Percentiles rank a stretch among this genome's conserved stretches.
phyloP scores from a whole-genome alignment of 1,139 yeast species.

The Geotrichum cucujoidarum region DNA sequence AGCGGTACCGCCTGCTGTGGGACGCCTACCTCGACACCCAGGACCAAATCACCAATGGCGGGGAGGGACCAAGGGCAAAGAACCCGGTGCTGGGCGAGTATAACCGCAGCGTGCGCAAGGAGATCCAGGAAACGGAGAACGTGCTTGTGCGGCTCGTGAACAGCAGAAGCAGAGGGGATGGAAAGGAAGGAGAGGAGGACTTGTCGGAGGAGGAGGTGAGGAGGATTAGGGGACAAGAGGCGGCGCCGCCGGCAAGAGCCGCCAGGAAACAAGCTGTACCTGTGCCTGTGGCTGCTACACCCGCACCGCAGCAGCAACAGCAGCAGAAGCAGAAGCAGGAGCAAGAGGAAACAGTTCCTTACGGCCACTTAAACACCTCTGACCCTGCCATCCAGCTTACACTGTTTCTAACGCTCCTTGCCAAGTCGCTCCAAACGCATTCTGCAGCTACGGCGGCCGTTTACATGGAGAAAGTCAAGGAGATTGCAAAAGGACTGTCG shows the following conservation, averaged over 20 bases:
- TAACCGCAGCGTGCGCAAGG: slow-evolving; percentile 10
- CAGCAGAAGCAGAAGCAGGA: not conserved
- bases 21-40: slow-evolving; percentile 14
- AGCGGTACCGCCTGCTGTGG: slow-evolving; percentile 16
- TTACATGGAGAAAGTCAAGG: no score
- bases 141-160: slow-evolving; percentile 15
- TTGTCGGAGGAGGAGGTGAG: slow-evolving; percentile 2
- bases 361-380: slow-evolving; percentile 12
- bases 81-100: slow-evolving; percentile 16
- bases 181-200: not conserved
- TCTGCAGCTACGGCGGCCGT: no score
- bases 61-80: not conserved
- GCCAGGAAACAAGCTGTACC: slow-evolving; percentile 4
- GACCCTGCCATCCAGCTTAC: slow-evolving; percentile 23
- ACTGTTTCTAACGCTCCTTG: slow-evolving; percentile 26
- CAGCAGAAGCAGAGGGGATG: slow-evolving; percentile 2
- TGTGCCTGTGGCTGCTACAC: not conserved
- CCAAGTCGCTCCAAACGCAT: slow-evolving; percentile 29
- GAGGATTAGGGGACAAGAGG: not conserved
- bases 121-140: slow-evolving; percentile 16
- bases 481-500: no score
- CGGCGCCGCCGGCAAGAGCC: not conserved
- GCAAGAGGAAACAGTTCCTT: not conserved
- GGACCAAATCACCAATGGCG: not conserved
- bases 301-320: not conserved